phyloP scores from a whole-genome alignment of 1,139 yeast genomes.

The Taphrina confusa region DNA sequence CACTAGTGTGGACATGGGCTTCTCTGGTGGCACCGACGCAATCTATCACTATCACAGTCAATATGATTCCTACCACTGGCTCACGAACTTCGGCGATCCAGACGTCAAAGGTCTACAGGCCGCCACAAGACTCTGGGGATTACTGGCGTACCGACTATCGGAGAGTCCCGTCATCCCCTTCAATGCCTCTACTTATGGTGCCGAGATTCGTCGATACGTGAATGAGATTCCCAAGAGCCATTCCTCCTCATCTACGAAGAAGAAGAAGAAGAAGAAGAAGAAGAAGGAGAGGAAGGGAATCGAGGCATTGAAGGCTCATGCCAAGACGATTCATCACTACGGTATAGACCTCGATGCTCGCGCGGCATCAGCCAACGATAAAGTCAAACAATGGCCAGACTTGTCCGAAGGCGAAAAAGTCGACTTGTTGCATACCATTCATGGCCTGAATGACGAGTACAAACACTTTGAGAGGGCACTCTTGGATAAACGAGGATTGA shows the following conservation, averaged over 20 bases:
- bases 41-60: constrained; percentile 67
- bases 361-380: constrained; percentile 8
- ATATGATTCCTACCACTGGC: constrained; percentile 53
- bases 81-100: constrained; percentile 61
- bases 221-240: background rate
- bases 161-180: constrained; percentile 54
- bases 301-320: background rate
- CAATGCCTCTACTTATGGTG: constrained; percentile 52
- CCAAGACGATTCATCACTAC: constrained; percentile 5
- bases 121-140: constrained; percentile 56
- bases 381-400: constrained; percentile 10
- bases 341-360: constrained; percentile 12
- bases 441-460: constrained; percentile 42
- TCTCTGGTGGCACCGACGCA: constrained; percentile 52
- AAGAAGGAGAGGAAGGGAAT: background rate
- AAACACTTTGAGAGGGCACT: constrained; percentile 67
- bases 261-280: constrained; percentile 30
- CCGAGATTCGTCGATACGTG: constrained; percentile 38
- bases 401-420: constrained; percentile 7
- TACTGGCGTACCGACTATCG: constrained; percentile 52
- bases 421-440: constrained; percentile 23
- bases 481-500: constrained; percentile 63
- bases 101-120: constrained; percentile 59
- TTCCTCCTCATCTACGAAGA: constrained; percentile 2
- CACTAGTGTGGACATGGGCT: constrained; percentile 63